phyloP scores from a whole-genome alignment of 306 rosid species.

The Astragalus membranaceus region DNA sequence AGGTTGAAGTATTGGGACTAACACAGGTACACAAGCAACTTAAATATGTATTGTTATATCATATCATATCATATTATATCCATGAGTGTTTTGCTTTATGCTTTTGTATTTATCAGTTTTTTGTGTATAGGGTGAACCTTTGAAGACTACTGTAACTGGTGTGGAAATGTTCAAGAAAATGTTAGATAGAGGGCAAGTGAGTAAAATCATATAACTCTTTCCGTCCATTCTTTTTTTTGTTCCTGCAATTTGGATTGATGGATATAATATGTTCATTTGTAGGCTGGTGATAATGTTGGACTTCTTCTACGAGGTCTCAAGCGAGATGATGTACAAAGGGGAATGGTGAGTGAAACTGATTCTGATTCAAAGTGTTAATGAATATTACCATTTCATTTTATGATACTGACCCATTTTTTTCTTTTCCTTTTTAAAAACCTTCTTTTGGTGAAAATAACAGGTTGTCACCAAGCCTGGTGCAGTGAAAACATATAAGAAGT shows the following conservation, averaged over 20 bases:
- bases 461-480: conserved; percentile 77
- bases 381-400: conserved; percentile 1
- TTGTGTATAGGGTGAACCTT: conserved; percentile 44
- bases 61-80: conserved; percentile 18
- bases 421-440: background rate
- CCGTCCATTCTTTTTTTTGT: background rate
- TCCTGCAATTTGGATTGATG: background rate
- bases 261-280: conserved; percentile 18
- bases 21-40: conserved; percentile 38
- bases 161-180: conserved; percentile 89
- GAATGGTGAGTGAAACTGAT: conserved; percentile 56
- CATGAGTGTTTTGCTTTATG: conserved; percentile 1
- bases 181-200: conserved; percentile 80
- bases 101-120: conserved; percentile 16
- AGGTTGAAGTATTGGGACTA: conserved; percentile 81
- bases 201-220: conserved; percentile 21
- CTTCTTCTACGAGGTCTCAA: conserved; percentile 90
- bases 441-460: conserved; percentile 23
- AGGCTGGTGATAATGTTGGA: conserved; percentile 95
- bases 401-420: background rate
- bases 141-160: conserved; percentile 80
- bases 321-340: conserved; percentile 78
- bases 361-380: background rate
- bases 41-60: background rate
- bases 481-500: conserved; percentile 64